These are phyloP conservation scores for Trichoderma sp. DNA, from an alignment of 2,329 filamentous ascomycete genomes.

Conservation along the genomic window DNA sequence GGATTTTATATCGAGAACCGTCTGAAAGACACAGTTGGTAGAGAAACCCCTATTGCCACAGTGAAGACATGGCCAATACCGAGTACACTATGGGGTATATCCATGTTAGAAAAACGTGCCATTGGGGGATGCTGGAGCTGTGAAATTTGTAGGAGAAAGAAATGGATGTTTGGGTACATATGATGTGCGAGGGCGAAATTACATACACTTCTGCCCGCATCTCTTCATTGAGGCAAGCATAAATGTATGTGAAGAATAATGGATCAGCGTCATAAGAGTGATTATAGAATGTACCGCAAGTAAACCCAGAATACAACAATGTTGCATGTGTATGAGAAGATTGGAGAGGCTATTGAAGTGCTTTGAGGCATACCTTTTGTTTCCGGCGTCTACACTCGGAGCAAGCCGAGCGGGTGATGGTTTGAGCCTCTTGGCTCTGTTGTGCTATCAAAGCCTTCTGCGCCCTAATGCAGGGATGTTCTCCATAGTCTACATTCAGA, in stretches of 20 bases:
- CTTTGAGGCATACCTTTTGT: constrained; percentile 33
- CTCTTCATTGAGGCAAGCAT: neutral
- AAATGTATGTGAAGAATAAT: neutral
- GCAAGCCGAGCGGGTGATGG: constrained; percentile 33
- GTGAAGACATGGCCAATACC: constrained; percentile 40
- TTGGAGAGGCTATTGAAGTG: neutral
- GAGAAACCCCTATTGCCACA: constrained; percentile 40
- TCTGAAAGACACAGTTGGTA: constrained; percentile 35
- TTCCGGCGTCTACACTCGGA: constrained; percentile 43
- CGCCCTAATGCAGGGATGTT: neutral
- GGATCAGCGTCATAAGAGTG: neutral
- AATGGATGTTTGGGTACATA: neutral
- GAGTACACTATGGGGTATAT: constrained; percentile 34
- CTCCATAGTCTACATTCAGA: neutral
- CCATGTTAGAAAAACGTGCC: neutral
- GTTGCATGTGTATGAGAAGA: neutral
- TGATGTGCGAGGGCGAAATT: no score
- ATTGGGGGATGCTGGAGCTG: neutral
- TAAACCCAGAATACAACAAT: neutral
- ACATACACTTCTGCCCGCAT: neutral
- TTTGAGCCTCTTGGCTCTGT: neutral
- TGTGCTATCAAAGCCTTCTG: neutral
- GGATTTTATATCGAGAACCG: constrained; percentile 10
- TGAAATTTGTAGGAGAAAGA: neutral
- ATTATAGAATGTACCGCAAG: neutral